phyloP scores from a whole-genome alignment of 805 yeast genomes.

The Groenewaldozyma tartarivorans region DNA sequence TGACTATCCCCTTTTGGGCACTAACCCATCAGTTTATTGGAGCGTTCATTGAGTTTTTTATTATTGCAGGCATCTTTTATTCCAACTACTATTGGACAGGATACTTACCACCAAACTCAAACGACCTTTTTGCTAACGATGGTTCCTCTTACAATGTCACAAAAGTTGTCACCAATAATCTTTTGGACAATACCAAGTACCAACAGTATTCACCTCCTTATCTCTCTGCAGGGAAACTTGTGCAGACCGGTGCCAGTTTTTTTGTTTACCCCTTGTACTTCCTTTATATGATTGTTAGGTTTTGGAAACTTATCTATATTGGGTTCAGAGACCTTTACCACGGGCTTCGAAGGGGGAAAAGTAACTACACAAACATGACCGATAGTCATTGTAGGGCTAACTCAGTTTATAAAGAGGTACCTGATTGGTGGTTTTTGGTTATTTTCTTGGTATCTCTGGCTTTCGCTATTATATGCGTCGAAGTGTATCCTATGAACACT shows the following conservation, averaged over 20 bases:
- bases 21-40: slow-evolving; percentile 5
- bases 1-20: slow-evolving; percentile 30
- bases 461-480: slow-evolving; percentile 35
- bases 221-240: slow-evolving; percentile 46
- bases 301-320: slow-evolving; percentile 8
- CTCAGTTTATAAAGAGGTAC: slow-evolving; percentile 54
- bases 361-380: slow-evolving; percentile 19
- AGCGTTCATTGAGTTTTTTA: slow-evolving; percentile 7
- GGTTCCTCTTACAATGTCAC: slow-evolving; percentile 42
- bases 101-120: slow-evolving; percentile 53
- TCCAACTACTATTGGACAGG: slow-evolving; percentile 38
- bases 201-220: slow-evolving; percentile 47
- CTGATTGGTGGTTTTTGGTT: slow-evolving; percentile 62
- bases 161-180: slow-evolving; percentile 30
- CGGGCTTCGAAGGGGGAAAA: not conserved
- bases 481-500: slow-evolving; percentile 29
- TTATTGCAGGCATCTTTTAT: slow-evolving; percentile 41
- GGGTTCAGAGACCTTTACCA: slow-evolving; percentile 21
- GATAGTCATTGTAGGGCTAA: slow-evolving; percentile 29
- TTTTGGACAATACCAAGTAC: slow-evolving; percentile 38
- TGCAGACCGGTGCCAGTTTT: slow-evolving; percentile 39
- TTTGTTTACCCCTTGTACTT: slow-evolving; percentile 4
- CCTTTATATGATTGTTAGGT: slow-evolving; percentile 1
- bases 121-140: slow-evolving; percentile 41
- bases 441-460: slow-evolving; percentile 36